Evolutionary conservation across 2,329 filamentous ascomycete genomes (phyloP).

Genomic region (Microcyclospora tardicrescens): DNA sequence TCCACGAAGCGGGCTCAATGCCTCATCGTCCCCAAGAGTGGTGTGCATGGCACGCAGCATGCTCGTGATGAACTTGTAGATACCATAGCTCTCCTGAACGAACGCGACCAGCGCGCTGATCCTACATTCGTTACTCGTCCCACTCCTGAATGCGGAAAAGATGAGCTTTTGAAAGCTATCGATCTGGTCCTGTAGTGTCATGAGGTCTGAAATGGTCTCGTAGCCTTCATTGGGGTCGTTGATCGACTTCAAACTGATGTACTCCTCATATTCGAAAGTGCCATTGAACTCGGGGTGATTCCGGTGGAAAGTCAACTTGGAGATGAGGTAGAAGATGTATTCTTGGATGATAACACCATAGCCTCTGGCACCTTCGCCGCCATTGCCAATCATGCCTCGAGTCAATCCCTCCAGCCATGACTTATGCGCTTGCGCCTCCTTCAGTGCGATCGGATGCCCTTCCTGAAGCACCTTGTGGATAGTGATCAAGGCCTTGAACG

Average conservation of each 20-base stretch:
- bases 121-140: slow-evolving; percentile 88
- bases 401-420: slow-evolving; percentile 89
- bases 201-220: slow-evolving; percentile 92
- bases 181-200: slow-evolving; percentile 95
- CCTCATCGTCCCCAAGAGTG: slow-evolving; percentile 81
- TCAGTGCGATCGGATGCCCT: slow-evolving; percentile 75
- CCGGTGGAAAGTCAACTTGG: slow-evolving; percentile 91
- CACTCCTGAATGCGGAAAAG: slow-evolving; percentile 87
- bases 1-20: slow-evolving; percentile 71
- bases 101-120: slow-evolving; percentile 88
- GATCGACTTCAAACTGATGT: slow-evolving; percentile 93
- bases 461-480: slow-evolving; percentile 97
- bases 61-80: slow-evolving; percentile 99
- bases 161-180: slow-evolving; percentile 97
- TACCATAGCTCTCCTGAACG: slow-evolving; percentile 95
- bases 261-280: slow-evolving; percentile 98
- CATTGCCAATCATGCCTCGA: slow-evolving; percentile 61
- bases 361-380: slow-evolving; percentile 52
- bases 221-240: slow-evolving; percentile 97
- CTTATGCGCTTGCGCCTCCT: slow-evolving; percentile 78
- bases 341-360: slow-evolving; percentile 89
- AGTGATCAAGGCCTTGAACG: slow-evolving; percentile 95
- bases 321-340: slow-evolving; percentile 90
- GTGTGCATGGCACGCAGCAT: slow-evolving; percentile 96
- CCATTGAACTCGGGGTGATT: slow-evolving; percentile 98